Evolutionary conservation across 768 basidiomycete genomes (phyloP), one percentile per base, ranked within the genome.

Genomic region (Suillus lakei): DNA sequence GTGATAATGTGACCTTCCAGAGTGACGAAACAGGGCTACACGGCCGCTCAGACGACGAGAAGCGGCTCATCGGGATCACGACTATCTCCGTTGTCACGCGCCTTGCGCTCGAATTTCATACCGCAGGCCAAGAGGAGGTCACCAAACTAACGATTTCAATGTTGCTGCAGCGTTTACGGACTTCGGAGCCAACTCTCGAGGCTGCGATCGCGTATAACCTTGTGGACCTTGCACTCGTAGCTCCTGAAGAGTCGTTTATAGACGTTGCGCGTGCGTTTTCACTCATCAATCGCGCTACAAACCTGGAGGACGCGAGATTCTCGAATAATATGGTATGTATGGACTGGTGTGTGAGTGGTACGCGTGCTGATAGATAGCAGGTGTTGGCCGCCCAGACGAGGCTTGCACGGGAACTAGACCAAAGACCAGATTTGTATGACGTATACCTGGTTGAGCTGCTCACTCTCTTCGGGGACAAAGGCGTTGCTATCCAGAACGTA

Each of bases 121-220:
- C 26, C 1, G 39, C 39, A 28, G 81, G 87, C 64, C 85, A 86
- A 66, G 93, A 95, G 73, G 96, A 97, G 80, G 95, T 95, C 16
- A 95, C 92, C 5, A 88, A 90, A 43, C 82, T 98, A 23, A 96
- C 95, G 2, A 87, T 96, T 16, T 96, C 95, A 0, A 97, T 98
- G 95, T 80, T 98, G 12, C 79, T 98, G 44, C 96, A 98, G 78
- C 86, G 95, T 7, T 80, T 97, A 26, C 87, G 92, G 30, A 87
- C 88, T 26, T 91, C 93, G 3, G 96, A 98, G 70, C 90, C 93
- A 0, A 88, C 89, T 0, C 91, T 95, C 18, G 95, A 98, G 76
- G 93, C 95, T 30, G 91, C 93, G 1, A 96, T 98, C 66, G 91
- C 95, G 2, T 91, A 92, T 73, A 96, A 95, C 72, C 83, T 99